These are phyloP conservation scores for Kwoniella heveanensis DNA, from an alignment of 768 basidiomycete species.

Conservation along the genomic window DNA sequence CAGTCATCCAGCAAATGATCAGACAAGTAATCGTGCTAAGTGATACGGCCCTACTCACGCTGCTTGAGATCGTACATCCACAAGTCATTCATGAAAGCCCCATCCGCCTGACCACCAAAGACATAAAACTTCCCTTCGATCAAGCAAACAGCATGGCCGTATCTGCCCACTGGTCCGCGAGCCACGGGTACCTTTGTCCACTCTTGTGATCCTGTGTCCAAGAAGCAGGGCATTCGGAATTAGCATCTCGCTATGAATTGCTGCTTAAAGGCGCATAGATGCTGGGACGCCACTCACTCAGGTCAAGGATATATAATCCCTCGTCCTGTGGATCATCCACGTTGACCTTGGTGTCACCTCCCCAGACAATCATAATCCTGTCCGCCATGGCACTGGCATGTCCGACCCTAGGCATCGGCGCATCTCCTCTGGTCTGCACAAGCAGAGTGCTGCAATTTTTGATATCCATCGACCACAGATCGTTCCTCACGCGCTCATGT, in stretches of 20 bases:
- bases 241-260: conserved; percentile 1
- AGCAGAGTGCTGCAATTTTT: conserved; percentile 76
- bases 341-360: conserved; percentile 85
- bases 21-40: too few species aligned
- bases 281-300: conserved; percentile 75
- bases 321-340: conserved; percentile 82
- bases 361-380: conserved; percentile 95
- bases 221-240: background rate
- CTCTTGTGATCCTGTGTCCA: conserved; percentile 76
- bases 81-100: conserved; percentile 88
- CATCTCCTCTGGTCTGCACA: conserved; percentile 82
- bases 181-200: conserved; percentile 85
- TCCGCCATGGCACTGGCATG: conserved; percentile 95
- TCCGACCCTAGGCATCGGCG: conserved; percentile 88
- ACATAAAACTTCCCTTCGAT: conserved; percentile 86
- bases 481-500: conserved; percentile 82
- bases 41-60: conserved; percentile 61
- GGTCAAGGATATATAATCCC: conserved; percentile 87
- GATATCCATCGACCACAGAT: conserved; percentile 86
- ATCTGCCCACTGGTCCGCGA: conserved; percentile 79
- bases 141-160: conserved; percentile 96
- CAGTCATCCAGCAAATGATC: background rate
- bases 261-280: too few species aligned
- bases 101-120: conserved; percentile 95
- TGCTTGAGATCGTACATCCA: conserved; percentile 96